Percentiles rank a stretch among this genome's conserved stretches.
Evolutionary conservation across 306 rosid species (phyloP).

Genomic region (Fragaria iinumae): DNA sequence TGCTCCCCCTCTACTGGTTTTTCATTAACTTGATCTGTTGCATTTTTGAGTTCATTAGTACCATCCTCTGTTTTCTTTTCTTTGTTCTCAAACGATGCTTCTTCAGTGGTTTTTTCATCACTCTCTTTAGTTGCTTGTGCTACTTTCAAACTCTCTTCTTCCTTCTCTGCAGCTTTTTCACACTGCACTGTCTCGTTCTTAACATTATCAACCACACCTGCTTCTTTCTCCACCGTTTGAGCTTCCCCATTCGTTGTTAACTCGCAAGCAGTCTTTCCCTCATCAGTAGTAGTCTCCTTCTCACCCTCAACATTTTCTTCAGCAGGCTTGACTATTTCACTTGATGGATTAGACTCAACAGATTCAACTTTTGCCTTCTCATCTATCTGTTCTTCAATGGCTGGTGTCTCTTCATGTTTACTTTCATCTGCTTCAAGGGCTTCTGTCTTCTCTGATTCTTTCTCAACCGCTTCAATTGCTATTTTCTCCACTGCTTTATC

Average conservation of each 20-base stretch:
- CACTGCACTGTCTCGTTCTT: not conserved
- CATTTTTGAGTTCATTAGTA: not conserved
- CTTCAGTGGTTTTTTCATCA: not conserved
- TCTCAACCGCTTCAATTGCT: not conserved
- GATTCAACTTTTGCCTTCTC: not conserved
- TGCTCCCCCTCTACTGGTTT: not conserved
- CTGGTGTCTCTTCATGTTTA: not conserved
- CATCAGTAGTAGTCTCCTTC: constrained; percentile 1
- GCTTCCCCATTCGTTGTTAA: constrained; percentile 1
- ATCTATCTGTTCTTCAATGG: constrained; percentile 4
- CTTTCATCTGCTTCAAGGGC: not conserved
- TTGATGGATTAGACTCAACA: not conserved
- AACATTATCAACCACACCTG: not conserved
- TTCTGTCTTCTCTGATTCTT: not conserved
- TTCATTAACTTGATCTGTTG: not conserved
- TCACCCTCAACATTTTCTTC: not conserved
- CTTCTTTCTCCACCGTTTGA: not conserved
- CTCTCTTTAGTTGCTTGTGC: constrained; percentile 4
- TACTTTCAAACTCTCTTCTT: constrained; percentile 6
- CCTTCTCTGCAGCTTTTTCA: not conserved
- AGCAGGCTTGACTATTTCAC: not conserved
- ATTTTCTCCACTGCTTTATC: not conserved
- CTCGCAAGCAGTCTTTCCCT: not conserved
- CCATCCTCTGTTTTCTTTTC: not conserved
- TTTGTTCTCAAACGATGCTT: not conserved